Evolutionary conservation across 225 moss, liverwort and hornwort genomes (phyloP), one percentile per base, ranked within the genome.

Genomic region (Straminergon stramineum): DNA sequence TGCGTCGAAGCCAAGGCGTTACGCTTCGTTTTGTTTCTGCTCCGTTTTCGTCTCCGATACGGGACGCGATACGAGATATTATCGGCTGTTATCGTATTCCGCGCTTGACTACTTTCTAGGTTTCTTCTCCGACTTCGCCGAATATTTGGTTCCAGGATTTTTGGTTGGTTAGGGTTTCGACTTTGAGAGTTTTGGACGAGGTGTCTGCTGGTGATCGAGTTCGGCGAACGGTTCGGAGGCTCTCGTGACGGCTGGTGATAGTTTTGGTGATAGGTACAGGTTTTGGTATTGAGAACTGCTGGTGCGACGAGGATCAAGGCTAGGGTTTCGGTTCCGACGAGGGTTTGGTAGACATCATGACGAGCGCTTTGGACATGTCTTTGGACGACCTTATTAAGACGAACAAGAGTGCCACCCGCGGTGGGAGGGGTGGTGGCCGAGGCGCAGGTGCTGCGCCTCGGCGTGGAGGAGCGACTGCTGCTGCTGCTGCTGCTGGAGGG

Each of bases 351-450:
- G 88, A 74, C 86, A 93, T 67, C 82, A 99, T 99, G 99, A 95
- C 97, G 88, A 97, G 97, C 91, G 96, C 99, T 57, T 87, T 99
- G 90, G 97, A 99, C 89, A 99, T 99, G 99, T 97, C 97, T 75
- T 93, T 99, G 88, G 99, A 99, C 90, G 99, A 97, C 90, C 91
- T 99, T 95, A 99, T 99, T 95, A 99, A 97, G 95, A 97, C 92
- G 90, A 99, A 97, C 96, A 98, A 98, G 95, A 95, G 92, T 90
- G 96, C 93, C 90, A 97, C 97, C 77, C 96, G 95, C 76, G 95
- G 93, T 87, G 95, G 93, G 57, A 87, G 92, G 75, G 93, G 94
- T 89, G 94, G 93, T 79, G 93, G 93, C 83, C 95, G 97, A 71
- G 95, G 95, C 73, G 93, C 95, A 86, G 92, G 89, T 60, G 92